Conservation (phyloP, 2,329 filamentous ascomycete genomes). For the Phialophora tarda region DNA sequence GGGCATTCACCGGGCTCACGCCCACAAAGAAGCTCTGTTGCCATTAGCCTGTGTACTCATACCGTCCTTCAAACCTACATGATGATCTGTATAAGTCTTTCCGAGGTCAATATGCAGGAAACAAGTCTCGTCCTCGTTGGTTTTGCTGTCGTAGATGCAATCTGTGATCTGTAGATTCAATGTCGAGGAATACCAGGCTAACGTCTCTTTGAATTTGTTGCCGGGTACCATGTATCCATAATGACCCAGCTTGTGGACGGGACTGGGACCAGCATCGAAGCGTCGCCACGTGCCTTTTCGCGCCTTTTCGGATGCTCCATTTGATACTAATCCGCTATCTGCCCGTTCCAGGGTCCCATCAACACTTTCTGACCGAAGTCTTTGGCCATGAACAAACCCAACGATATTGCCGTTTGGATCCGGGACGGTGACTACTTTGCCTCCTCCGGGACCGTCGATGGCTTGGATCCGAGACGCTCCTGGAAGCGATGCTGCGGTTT, state of each 20-base stretch:
- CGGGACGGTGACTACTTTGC: slow-evolving; percentile 24
- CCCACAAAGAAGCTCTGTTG: slow-evolving; percentile 23
- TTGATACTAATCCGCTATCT: too few species aligned
- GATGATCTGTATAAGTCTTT: slow-evolving; percentile 54
- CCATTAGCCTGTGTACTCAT: not conserved
- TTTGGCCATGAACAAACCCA: slow-evolving; percentile 19
- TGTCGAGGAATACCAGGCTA: slow-evolving; percentile 51
- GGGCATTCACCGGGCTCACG: slow-evolving; percentile 40
- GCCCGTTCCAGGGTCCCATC: too few species aligned
- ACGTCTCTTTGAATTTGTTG: slow-evolving; percentile 43
- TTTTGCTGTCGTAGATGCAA: slow-evolving; percentile 41
- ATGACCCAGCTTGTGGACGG: slow-evolving; percentile 56
- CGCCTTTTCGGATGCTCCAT: too few species aligned
- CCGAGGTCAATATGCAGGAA: slow-evolving; percentile 60
- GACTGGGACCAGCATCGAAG: slow-evolving; percentile 53
- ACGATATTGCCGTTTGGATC: slow-evolving; percentile 30
- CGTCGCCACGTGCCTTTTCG: slow-evolving; percentile 46
- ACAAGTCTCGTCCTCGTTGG: slow-evolving; percentile 42
- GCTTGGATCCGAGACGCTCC: slow-evolving; percentile 6
- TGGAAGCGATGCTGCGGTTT: slow-evolving; percentile 1
- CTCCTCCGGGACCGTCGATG: slow-evolving; percentile 26
- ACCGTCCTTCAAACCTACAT: slow-evolving; percentile 49
- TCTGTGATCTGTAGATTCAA: slow-evolving; percentile 55
- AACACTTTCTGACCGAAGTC: too few species aligned
- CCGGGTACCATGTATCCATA: slow-evolving; percentile 50